Evolutionary conservation across 495 filamentous ascomycete species (phyloP).

Genomic region (Astrothelium subdiscretum): DNA sequence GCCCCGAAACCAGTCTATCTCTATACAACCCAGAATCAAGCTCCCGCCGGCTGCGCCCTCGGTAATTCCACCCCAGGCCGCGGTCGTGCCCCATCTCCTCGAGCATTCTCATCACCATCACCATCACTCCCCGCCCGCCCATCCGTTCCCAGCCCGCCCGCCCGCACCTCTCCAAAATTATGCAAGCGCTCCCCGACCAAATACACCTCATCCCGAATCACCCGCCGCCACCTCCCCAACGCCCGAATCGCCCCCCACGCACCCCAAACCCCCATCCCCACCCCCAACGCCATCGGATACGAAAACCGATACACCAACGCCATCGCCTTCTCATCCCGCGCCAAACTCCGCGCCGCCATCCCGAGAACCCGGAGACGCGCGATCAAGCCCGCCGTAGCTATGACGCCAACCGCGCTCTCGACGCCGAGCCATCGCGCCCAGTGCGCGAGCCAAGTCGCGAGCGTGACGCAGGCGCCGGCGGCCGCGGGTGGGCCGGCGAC

Average conservation of each 20-base stretch:
- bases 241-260: constrained; percentile 37
- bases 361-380: background rate
- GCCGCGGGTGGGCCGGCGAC: constrained; percentile 47
- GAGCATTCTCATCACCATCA: background rate
- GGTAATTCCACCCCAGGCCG: background rate
- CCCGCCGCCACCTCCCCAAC: constrained; percentile 59
- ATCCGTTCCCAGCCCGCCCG: constrained; percentile 5
- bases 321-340: constrained; percentile 2
- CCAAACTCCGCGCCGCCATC: background rate
- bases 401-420: background rate
- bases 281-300: constrained; percentile 34
- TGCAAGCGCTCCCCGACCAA: constrained; percentile 88
- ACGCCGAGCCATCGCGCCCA: background rate
- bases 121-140: background rate
- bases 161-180: constrained; percentile 63
- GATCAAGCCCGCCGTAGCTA: background rate
- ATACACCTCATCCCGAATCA: constrained; percentile 89
- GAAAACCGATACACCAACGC: constrained; percentile 21
- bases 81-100: background rate
- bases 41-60: background rate
- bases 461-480: constrained; percentile 34
- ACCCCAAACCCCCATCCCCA: constrained; percentile 34
- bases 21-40: background rate
- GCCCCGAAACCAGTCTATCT: background rate
- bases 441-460: background rate